Conservation (phyloP, 352 stramenopile species). For the Phytophthora fragariaefolia region DNA sequence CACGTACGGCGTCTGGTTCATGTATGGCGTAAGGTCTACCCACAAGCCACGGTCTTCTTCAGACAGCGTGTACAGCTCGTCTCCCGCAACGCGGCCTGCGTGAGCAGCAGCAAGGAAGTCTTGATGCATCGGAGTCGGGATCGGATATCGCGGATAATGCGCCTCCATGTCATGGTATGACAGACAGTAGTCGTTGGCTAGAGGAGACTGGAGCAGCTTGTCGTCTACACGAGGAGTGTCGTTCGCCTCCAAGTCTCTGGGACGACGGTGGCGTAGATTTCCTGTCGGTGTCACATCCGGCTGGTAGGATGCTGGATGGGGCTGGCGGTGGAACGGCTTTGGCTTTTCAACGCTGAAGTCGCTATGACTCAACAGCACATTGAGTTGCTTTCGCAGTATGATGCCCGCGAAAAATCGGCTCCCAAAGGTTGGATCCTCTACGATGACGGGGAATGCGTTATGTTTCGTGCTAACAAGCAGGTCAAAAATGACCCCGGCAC, state of each 20-base stretch:
- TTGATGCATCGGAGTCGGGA: slow-evolving; percentile 53
- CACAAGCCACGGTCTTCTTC: slow-evolving; percentile 91
- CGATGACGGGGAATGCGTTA: slow-evolving; percentile 90
- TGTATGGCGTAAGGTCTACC: slow-evolving; percentile 97
- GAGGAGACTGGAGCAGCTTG: slow-evolving; percentile 47
- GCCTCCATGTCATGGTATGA: slow-evolving; percentile 87
- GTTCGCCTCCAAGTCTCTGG: slow-evolving; percentile 34
- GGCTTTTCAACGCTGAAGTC: slow-evolving; percentile 74
- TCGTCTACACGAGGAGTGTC: slow-evolving; percentile 50
- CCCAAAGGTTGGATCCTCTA: slow-evolving; percentile 85
- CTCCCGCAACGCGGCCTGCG: slow-evolving; percentile 38
- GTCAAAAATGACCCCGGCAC: slow-evolving; percentile 94
- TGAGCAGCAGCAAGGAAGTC: slow-evolving; percentile 34
- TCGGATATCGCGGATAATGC: slow-evolving; percentile 85
- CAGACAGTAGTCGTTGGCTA: slow-evolving; percentile 58
- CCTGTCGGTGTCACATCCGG: slow-evolving; percentile 38
- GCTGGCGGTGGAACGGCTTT: slow-evolving; percentile 76
- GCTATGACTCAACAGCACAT: slow-evolving; percentile 72
- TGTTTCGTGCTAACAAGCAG: slow-evolving; percentile 84
- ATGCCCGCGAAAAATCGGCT: slow-evolving; percentile 84
- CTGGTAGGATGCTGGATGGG: slow-evolving; percentile 54
- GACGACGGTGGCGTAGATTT: slow-evolving; percentile 32
- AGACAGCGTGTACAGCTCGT: slow-evolving; percentile 61
- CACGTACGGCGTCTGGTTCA: slow-evolving; percentile 96
- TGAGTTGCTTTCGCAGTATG: slow-evolving; percentile 84